Evolutionary conservation across 2,329 filamentous ascomycete genomes (phyloP).

Genomic region (Esteya vermicola): DNA sequence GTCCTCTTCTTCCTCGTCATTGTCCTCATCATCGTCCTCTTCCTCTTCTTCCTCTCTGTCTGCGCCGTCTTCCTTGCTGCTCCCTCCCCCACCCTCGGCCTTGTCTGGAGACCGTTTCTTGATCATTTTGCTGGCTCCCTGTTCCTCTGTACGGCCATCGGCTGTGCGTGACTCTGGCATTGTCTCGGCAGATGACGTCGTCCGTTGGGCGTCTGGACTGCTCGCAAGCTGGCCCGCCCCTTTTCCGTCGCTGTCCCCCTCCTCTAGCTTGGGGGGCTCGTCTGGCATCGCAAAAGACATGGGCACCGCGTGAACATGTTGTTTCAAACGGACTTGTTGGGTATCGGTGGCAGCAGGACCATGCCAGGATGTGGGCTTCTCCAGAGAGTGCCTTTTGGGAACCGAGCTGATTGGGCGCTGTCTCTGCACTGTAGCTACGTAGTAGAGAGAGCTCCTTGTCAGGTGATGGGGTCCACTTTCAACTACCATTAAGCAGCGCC

Average conservation of each 20-base stretch:
- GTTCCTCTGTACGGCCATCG: background rate
- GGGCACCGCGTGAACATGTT: conserved; percentile 5
- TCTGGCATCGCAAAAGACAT: conserved; percentile 9
- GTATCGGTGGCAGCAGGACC: background rate
- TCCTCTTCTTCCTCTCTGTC: conserved; percentile 8
- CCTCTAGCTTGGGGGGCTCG: conserved; percentile 5
- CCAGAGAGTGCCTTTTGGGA: no score
- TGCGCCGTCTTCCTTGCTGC: conserved; percentile 11
- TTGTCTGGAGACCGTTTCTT: background rate
- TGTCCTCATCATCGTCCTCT: conserved; percentile 9
- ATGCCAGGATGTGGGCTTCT: no score
- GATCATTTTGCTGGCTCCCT: background rate
- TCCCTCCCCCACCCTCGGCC: no score
- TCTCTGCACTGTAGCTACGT: no score
- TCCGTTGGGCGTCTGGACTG: no score
- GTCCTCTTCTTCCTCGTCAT: conserved; percentile 27
- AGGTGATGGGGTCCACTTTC: no score
- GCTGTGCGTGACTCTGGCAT: no score
- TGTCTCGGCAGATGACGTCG: no score
- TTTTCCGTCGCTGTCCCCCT: background rate
- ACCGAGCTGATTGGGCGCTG: no score
- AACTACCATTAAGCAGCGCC: no score
- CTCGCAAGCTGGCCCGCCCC: background rate
- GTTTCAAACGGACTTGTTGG: background rate
- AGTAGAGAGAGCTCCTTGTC: no score